Evolutionary conservation across 768 basidiomycete species (phyloP), one percentile per base, ranked within the genome.

Genomic region (Boletus reticuloceps): DNA sequence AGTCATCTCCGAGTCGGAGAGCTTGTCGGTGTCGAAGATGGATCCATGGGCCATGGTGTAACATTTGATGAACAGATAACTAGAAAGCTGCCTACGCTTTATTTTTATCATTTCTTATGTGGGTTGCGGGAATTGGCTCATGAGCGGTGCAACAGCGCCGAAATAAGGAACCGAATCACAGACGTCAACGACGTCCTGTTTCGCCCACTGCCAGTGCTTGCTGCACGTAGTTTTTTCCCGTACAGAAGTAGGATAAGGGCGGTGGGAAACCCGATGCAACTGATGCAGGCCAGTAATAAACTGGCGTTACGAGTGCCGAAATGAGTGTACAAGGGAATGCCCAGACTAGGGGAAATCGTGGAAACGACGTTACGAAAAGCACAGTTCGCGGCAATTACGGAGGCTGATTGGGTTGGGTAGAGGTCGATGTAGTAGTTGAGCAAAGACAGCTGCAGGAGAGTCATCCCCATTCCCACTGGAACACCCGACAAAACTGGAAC

Each of bases 341-440:
- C 62, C 22, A 64, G n/a, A 34, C 63, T 64, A 9, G 63, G 66
- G 27, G 46, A 59, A 20, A 62, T 47, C 2, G 64, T 60, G 44
- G 57, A 58, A 20, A 56, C 44, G 1, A 48, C 6, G 37, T 56
- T 59, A n/a, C 65, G 63, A 44, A 58, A 43, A 4, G 58, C 60
- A 31, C 58, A 60, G 31, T 68, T 65, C 16, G 64, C 66, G 7
- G 66, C 64, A 17, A 67, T 50, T 1, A 64, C 59, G 19, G 66
- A 65, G 5, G 66, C 64, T 5, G 66, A 65, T 36, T 49, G 56
- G 8, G 57, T 56, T 7, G 66, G 64, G 38, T 65, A 67, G 41
- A 68, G 66, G 44, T 68, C 66, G 27, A 67, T 64, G 36, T 68
- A 65, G 25, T 68, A 61, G 43, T 61, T 65, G 39, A 63, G 46